phyloP scores from a whole-genome alignment of 345 rosid genomes.

The Cardamine occulta region DNA sequence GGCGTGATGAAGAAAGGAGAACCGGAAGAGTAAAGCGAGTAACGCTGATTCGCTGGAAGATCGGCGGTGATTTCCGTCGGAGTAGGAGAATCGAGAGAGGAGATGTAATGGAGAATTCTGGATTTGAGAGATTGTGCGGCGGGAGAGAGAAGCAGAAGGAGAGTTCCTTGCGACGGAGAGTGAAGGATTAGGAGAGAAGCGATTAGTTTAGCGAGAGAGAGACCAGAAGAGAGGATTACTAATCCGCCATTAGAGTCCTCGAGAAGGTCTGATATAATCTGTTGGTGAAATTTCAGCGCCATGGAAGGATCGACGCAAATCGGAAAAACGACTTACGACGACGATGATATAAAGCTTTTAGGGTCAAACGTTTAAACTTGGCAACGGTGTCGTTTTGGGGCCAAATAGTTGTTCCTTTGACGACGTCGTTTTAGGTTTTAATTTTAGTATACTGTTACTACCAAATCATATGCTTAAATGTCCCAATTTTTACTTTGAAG shows the following conservation, averaged over 20 bases:
- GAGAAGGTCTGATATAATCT: constrained; percentile 71
- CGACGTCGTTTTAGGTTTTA: no score
- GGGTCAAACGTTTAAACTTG: neutral
- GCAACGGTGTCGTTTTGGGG: neutral
- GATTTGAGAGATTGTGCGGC: constrained; percentile 69
- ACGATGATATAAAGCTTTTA: neutral
- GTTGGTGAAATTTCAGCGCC: constrained; percentile 85
- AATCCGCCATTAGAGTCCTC: constrained; percentile 75
- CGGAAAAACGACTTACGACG: neutral
- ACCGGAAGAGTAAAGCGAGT: constrained; percentile 81
- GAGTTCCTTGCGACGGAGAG: constrained; percentile 67
- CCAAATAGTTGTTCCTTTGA: neutral
- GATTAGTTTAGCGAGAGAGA: constrained; percentile 68
- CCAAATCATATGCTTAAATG: no score
- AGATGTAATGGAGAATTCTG: constrained; percentile 56
- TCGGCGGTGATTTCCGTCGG: constrained; percentile 81
- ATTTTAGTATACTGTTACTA: no score
- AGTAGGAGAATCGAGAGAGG: constrained; percentile 40
- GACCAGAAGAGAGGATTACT: constrained; percentile 79
- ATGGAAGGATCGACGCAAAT: constrained; percentile 37
- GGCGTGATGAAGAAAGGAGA: constrained; percentile 73
- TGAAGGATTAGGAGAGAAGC: constrained; percentile 75
- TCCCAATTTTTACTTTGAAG: no score
- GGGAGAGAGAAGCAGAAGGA: constrained; percentile 68
- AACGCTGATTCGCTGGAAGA: constrained; percentile 73